These are phyloP conservation scores for Sporobolomyces pararoseus DNA, from an alignment of 768 basidiomycete genomes.

Conservation along the genomic window DNA sequence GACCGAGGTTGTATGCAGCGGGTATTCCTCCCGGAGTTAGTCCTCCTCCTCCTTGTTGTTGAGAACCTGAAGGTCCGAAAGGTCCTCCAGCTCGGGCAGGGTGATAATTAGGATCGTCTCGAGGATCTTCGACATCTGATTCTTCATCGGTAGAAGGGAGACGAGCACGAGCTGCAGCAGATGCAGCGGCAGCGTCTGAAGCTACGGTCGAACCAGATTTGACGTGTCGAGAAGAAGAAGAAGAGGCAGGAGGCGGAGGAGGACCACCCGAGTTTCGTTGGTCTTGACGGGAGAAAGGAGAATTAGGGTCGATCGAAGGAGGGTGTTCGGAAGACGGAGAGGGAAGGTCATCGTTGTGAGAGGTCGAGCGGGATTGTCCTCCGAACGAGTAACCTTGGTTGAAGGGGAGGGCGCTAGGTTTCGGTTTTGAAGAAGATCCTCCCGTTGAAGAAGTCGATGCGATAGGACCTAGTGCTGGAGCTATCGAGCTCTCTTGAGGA, in stretches of 20 bases:
- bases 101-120: slow-evolving; percentile 41
- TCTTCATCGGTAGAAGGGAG: slow-evolving; percentile 24
- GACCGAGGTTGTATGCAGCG: slow-evolving; percentile 71
- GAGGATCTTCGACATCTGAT: slow-evolving; percentile 41
- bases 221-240: slow-evolving; percentile 8
- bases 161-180: slow-evolving; percentile 11
- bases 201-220: slow-evolving; percentile 31
- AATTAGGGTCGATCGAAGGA: background rate
- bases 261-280: too few species aligned
- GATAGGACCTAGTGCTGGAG: slow-evolving; percentile 10
- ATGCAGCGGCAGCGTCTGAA: slow-evolving; percentile 20
- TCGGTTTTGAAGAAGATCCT: background rate
- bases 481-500: background rate
- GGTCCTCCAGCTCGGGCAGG: slow-evolving; percentile 16
- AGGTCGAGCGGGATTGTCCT: slow-evolving; percentile 10
- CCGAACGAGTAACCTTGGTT: slow-evolving; percentile 44
- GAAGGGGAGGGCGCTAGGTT: slow-evolving; percentile 39
- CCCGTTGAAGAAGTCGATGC: background rate
- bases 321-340: slow-evolving; percentile 40
- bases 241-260: too few species aligned
- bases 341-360: slow-evolving; percentile 11
- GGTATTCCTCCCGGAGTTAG: slow-evolving; percentile 59
- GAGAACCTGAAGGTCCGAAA: slow-evolving; percentile 12
- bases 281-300: slow-evolving; percentile 1
- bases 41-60: background rate